Percentiles rank a stretch among this genome's conserved stretches.
phyloP scores from a whole-genome alignment of 495 filamentous ascomycete genomes.

The Penicillium macrosclerotiorum region DNA sequence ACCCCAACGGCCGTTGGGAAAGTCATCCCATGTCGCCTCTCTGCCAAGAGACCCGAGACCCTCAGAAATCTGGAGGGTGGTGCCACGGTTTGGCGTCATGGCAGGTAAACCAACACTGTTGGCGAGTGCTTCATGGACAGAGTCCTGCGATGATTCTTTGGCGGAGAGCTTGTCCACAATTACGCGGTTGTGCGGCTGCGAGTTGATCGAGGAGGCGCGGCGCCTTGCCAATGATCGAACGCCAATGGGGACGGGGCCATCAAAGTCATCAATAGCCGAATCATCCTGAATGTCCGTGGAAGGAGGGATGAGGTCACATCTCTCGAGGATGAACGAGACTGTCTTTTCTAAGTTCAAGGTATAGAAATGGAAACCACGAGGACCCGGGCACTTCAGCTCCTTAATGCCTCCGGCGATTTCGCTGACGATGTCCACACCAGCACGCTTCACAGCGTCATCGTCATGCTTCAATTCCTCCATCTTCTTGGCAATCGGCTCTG shows the following conservation, averaged over 20 bases:
- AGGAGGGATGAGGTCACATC: constrained; percentile 74
- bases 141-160: constrained; percentile 37
- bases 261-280: constrained; percentile 40
- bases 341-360: constrained; percentile 96
- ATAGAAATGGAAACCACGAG: constrained; percentile 92
- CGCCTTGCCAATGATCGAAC: constrained; percentile 31
- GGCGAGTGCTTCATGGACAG: constrained; percentile 56
- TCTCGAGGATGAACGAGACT: constrained; percentile 87
- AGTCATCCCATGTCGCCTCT: constrained; percentile 99
- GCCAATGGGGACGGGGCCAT: constrained; percentile 38
- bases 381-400: constrained; percentile 53
- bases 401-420: constrained; percentile 56
- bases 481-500: constrained; percentile 61
- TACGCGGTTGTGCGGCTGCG: constrained; percentile 73
- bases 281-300: constrained; percentile 34
- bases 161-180: constrained; percentile 60
- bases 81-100: constrained; percentile 56
- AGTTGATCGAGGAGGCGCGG: constrained; percentile 52
- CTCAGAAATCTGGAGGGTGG: constrained; percentile 88
- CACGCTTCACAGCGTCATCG: constrained; percentile 80
- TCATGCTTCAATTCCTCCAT: constrained; percentile 82
- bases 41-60: constrained; percentile 86
- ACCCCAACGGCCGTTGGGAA: constrained; percentile 95
- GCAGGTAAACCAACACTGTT: constrained; percentile 42
- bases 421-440: constrained; percentile 51